These are phyloP conservation scores for Fusarium sp. DNA, from an alignment of 2,329 filamentous ascomycete species.

Conservation along the genomic window DNA sequence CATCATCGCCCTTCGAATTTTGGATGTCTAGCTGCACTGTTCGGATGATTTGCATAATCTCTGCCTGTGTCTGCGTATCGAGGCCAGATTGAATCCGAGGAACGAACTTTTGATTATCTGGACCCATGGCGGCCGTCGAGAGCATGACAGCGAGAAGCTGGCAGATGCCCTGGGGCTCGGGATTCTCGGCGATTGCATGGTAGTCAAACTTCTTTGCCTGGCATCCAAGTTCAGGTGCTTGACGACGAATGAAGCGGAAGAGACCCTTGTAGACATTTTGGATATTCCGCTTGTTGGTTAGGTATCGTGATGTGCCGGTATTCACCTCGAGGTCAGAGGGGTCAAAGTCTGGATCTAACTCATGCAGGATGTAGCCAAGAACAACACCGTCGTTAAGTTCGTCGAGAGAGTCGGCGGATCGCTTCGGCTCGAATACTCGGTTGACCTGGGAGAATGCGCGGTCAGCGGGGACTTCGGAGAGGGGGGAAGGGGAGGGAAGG, in stretches of 20 bases:
- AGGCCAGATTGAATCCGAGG: constrained; percentile 54
- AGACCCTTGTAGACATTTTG: constrained; percentile 66
- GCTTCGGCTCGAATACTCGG: constrained; percentile 56
- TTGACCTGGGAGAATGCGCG: constrained; percentile 42
- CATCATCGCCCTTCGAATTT: constrained; percentile 50
- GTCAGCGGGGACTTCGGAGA: constrained; percentile 22
- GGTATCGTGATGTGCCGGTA: constrained; percentile 54
- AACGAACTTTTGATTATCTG: constrained; percentile 66
- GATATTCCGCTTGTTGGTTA: constrained; percentile 62
- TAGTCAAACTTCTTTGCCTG: constrained; percentile 66
- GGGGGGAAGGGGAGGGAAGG: constrained; percentile 1
- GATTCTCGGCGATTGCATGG: constrained; percentile 67
- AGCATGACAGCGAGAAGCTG: constrained; percentile 73
- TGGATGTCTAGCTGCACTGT: constrained; percentile 52
- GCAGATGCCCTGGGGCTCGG: constrained; percentile 63
- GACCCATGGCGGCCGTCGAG: constrained; percentile 68
- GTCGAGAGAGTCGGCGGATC: constrained; percentile 60
- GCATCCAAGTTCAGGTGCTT: constrained; percentile 62
- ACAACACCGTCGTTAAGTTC: constrained; percentile 64
- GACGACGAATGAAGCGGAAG: constrained; percentile 64
- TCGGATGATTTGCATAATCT: constrained; percentile 59
- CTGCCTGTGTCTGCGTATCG: constrained; percentile 55
- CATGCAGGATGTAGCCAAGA: constrained; percentile 66
- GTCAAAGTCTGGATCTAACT: constrained; percentile 68
- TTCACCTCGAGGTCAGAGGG: constrained; percentile 62